Base-by-base conservation (phyloP, 768 basidiomycete species). In the Mycena venus region DNA sequence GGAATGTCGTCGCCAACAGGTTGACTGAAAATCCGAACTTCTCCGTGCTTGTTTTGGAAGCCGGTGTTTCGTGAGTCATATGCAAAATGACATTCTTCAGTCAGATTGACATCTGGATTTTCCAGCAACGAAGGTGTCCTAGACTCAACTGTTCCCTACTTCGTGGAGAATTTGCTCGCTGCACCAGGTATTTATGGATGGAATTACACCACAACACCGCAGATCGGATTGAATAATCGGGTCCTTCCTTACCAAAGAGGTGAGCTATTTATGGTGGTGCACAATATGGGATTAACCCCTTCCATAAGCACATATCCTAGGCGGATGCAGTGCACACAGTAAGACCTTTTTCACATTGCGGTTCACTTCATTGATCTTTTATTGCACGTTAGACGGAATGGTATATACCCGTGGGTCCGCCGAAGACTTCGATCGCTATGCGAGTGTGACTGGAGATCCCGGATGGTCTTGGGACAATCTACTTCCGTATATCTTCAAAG, bases 401-500 rank as follows among this genome's bases (percentile, higher is more conserved):
- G 32, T 58, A 10, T 58, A 58, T n/a, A 58, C 32, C 3, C 56
- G 56, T 4, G 56, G 56, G 12, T 58, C 56, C 5, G 56, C 56
- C 19, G 56, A 58, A 3, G 12, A 31, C 29, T 62, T 34, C 38
- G 25, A 62, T 21, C 77, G 78, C 51, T 74, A 78, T 34, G 76
- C 77, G 21, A 68, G 44, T 17, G 56, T 78, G 11, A 53, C 56
- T 21, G 56, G 56, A 15, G 56, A 58, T 34, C 32, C 21, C 7
- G 56, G 56, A 36, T 58, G 56, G 51, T 31, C 73, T 62, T 86
- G 84, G 84, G 72, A 81, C 14, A 73, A 62, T 19, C 62, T 86
- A 15, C 67, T 78, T 12, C 80, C 80, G 11, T 85, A 82, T 55
- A 74, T 82, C 44, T 58, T 73, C 4, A 83, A 81, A 77, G 83